phyloP scores from a whole-genome alignment of 192 early-diverging fungal genomes.

The Mortierella antarctica region DNA sequence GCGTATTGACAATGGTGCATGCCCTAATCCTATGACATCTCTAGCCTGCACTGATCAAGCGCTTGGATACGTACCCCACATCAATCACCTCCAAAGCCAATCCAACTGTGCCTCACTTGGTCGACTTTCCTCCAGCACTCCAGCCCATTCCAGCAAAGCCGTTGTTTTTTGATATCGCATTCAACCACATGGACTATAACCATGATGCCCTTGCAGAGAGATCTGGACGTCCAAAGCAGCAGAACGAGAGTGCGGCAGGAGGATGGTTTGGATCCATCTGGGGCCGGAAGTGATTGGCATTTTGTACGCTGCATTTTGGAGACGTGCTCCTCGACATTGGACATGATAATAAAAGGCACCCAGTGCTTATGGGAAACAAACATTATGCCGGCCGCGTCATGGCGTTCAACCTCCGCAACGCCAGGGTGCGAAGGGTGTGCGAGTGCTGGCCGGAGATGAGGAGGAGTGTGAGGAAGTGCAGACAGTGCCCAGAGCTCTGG shows the following conservation, averaged over 20 bases:
- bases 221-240: constrained; percentile 35
- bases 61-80: constrained; percentile 65
- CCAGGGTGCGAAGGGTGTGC: not conserved
- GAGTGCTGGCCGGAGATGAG: not conserved
- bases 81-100: constrained; percentile 50
- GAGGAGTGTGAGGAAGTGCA: constrained; percentile 2
- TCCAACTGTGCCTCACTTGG: constrained; percentile 61
- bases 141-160: constrained; percentile 77
- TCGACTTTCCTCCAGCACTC: constrained; percentile 75
- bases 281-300: constrained; percentile 33
- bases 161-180: constrained; percentile 83
- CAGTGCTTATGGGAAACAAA: not conserved
- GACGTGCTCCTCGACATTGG: not conserved
- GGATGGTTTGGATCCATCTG: constrained; percentile 53
- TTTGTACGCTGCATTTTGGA: not conserved
- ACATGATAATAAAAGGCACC: not conserved
- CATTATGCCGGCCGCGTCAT: not conserved
- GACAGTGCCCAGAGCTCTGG: not conserved
- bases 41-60: constrained; percentile 62
- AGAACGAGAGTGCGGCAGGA: constrained; percentile 13
- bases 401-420: not conserved
- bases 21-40: constrained; percentile 15
- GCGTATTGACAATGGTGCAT: too few species aligned
- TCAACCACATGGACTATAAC: constrained; percentile 71
- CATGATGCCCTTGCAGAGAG: constrained; percentile 38